Evolutionary conservation across 2,329 filamentous ascomycete species (phyloP).

Genomic region (Zelopaecilomyces penicillatus): DNA sequence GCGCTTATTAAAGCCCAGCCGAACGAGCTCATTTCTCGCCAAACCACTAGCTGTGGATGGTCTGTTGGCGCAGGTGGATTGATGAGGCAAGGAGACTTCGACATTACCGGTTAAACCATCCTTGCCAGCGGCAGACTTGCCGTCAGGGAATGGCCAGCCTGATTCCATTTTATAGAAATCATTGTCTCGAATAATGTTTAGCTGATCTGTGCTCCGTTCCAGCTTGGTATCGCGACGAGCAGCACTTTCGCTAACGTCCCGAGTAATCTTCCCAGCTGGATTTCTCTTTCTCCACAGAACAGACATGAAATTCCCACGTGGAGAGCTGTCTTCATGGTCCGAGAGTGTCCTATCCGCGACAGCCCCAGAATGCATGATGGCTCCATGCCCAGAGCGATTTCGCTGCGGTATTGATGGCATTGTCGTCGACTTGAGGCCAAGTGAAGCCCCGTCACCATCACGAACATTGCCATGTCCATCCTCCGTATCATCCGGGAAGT

Average conservation of each 20-base stretch:
- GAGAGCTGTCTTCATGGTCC: background rate
- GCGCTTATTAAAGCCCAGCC: slow-evolving; percentile 2
- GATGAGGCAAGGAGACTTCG: background rate
- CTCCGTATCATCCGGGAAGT: too few species aligned
- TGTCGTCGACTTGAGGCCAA: slow-evolving; percentile 54
- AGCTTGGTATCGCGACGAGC: slow-evolving; percentile 54
- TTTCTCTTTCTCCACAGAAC: slow-evolving; percentile 57
- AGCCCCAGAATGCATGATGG: slow-evolving; percentile 18
- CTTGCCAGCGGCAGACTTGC: slow-evolving; percentile 20
- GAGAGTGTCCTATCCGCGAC: slow-evolving; percentile 7
- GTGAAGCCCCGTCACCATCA: too few species aligned
- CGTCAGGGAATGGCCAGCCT: slow-evolving; percentile 26
- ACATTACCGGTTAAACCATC: slow-evolving; percentile 11
- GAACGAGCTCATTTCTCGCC: background rate
- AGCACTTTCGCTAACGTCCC: slow-evolving; percentile 46
- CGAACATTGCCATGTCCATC: too few species aligned
- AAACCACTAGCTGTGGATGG: slow-evolving; percentile 4
- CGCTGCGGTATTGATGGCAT: slow-evolving; percentile 28
- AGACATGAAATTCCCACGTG: slow-evolving; percentile 45
- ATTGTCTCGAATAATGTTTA: slow-evolving; percentile 35
- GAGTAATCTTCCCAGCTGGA: slow-evolving; percentile 42
- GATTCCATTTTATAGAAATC: slow-evolving; percentile 20
- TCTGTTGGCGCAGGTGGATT: slow-evolving; percentile 2
- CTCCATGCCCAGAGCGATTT: slow-evolving; percentile 34
- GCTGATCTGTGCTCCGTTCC: slow-evolving; percentile 49